A percentile compares a stretch with the other conserved stretches of the same genome.
These are phyloP conservation scores for Penicillium fimorum DNA, from an alignment of 495 filamentous ascomycete genomes.

Conservation along the genomic window DNA sequence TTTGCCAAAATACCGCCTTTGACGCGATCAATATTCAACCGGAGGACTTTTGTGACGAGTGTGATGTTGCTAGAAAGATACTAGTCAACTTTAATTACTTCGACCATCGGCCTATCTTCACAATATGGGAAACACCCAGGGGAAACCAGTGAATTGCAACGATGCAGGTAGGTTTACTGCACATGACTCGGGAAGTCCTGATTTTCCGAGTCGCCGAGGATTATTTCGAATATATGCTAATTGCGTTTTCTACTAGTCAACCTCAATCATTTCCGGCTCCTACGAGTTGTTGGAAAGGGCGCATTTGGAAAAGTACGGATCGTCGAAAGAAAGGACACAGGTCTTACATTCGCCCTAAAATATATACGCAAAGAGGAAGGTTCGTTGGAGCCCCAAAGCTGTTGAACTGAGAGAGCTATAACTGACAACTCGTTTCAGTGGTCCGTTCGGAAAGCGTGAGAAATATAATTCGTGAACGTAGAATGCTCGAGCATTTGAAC, in stretches of 20 bases:
- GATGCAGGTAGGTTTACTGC: conserved; percentile 74
- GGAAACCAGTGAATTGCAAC: conserved; percentile 87
- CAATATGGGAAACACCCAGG: conserved; percentile 89
- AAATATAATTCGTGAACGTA: conserved; percentile 94
- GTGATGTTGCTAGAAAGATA: conserved; percentile 37
- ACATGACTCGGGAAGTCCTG: neutral
- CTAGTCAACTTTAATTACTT: conserved; percentile 21
- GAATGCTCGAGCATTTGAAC: conserved; percentile 97
- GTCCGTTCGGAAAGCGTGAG: conserved; percentile 96
- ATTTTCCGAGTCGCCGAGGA: neutral
- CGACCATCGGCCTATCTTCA: conserved; percentile 17
- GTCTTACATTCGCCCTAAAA: conserved; percentile 90
- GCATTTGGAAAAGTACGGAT: conserved; percentile 99
- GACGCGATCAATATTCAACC: neutral
- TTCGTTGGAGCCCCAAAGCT: conserved; percentile 39
- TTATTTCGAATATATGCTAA: conserved; percentile 11
- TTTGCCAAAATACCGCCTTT: neutral
- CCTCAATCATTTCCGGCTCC: conserved; percentile 92
- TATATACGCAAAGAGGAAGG: conserved; percentile 99
- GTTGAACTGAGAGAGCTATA: neutral
- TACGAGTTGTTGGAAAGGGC: conserved; percentile 94
- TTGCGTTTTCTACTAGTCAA: conserved; percentile 63
- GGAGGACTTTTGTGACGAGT: conserved; percentile 19
- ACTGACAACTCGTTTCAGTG: conserved; percentile 52
- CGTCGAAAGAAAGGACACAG: conserved; percentile 94